These are phyloP conservation scores for Helenozyma baotianmanensis DNA, from an alignment of 805 yeast genomes.

Conservation along the genomic window DNA sequence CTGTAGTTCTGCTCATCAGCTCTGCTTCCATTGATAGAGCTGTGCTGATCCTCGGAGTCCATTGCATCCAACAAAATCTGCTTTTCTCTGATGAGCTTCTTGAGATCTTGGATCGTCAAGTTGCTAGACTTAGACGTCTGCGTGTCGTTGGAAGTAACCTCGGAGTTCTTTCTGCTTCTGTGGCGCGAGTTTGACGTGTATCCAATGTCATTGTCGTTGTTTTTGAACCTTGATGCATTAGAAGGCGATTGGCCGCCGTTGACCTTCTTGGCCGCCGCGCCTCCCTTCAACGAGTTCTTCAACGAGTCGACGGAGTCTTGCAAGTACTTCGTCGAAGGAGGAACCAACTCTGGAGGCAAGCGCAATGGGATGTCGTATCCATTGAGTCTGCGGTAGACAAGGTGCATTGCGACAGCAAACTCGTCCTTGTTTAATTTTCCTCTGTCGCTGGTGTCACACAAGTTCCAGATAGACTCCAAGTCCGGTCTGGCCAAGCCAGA, in stretches of 20 bases:
- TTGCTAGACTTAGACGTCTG: conserved; percentile 28
- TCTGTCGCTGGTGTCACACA: conserved; percentile 75
- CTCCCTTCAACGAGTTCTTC: conserved; percentile 56
- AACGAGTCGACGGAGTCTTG: conserved; percentile 67
- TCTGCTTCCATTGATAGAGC: conserved; percentile 26
- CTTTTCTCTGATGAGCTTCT: conserved; percentile 67
- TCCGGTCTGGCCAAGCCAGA: conserved; percentile 85
- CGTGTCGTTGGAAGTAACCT: conserved; percentile 12
- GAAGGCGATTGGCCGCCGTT: conserved; percentile 14
- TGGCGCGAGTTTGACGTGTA: conserved; percentile 70
- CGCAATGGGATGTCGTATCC: conserved; percentile 80
- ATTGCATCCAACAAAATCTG: conserved; percentile 64
- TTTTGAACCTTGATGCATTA: conserved; percentile 50
- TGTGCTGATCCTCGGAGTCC: conserved; percentile 60
- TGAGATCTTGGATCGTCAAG: conserved; percentile 49
- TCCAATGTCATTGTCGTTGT: conserved; percentile 64
- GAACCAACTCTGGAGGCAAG: conserved; percentile 84
- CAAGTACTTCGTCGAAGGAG: conserved; percentile 75
- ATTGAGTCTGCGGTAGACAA: conserved; percentile 84
- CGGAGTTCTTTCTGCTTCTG: conserved; percentile 32
- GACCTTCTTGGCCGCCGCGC: conserved; percentile 17
- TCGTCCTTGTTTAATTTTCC: conserved; percentile 86
- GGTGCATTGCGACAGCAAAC: conserved; percentile 95
- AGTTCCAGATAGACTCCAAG: conserved; percentile 85
- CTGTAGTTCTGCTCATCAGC: conserved; percentile 38